Evolutionary conservation across 169 alveolate genomes (phyloP), one percentile per base, ranked within the genome.

Genomic region (Plasmodium ovale): DNA sequence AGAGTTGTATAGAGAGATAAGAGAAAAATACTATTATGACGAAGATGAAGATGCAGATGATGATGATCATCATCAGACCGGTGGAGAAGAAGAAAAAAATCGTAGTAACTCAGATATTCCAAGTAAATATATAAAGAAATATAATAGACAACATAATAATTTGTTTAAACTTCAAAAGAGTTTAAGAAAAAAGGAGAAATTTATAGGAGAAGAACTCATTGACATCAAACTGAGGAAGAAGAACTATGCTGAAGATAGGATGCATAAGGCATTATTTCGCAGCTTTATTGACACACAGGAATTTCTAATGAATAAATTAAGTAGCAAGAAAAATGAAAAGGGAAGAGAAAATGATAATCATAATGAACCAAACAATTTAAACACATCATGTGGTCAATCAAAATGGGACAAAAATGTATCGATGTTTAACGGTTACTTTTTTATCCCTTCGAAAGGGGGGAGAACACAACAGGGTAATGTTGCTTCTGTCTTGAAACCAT

Each of bases 1-100:
- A 53, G 89, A 79, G 42, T 9, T 79, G 73, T 53, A 92, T 64
- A 39, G 73, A 49, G 82, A 79, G 31, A 49, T 77, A 14, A 77
- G 64, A 51, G 89, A 79, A 68, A 64, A 33, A 47, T 84, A 84
- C 87, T 69, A 71, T 72, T 73, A 69, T 58, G 71, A 72, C 74
- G 85, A 87, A 68, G 49, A 77, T 25, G 73, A 87, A 67, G 5
- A 42, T 68, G 59, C 70, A 49, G 85, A 89, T 60, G 7, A 25
- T 51, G 2, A 39, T 42, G 23, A 51, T 77, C 79, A 27, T 64
- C 21, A 89, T n/a, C n/a, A n/a, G n/a, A 69, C 33, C 56, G 69
- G n/a, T 42, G 51, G 54, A 64, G 65, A 16, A 42, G 64, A 51
- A 14, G 37, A 12, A 62, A 12, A 60, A 27, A 51, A 27, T 59